Conservation (phyloP, 768 basidiomycete genomes). For the Boletus rubroflammeus region DNA sequence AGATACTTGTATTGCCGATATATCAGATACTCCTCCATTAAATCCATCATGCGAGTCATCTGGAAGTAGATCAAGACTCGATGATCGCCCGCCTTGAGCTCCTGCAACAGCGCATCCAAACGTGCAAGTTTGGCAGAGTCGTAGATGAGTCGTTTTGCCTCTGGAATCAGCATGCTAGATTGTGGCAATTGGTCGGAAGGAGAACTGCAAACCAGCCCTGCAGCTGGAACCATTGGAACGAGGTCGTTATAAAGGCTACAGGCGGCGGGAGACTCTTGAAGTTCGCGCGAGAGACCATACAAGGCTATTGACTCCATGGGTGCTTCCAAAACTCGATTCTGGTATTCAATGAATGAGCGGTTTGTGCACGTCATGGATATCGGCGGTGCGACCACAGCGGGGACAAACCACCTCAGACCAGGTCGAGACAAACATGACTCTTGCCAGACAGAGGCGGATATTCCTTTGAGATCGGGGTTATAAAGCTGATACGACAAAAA, state of each 20-base stretch:
- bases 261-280: constrained; percentile 56
- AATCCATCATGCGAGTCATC: constrained; percentile 99
- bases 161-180: constrained; percentile 88
- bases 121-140: constrained; percentile 96
- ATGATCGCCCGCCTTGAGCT: constrained; percentile 90
- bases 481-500: constrained; percentile 33
- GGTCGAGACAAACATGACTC: constrained; percentile 80
- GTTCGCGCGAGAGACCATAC: constrained; percentile 75
- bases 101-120: constrained; percentile 83
- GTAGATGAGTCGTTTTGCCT: constrained; percentile 90
- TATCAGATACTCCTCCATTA: constrained; percentile 98
- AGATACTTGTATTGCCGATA: constrained; percentile 96
- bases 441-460: constrained; percentile 60
- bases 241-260: constrained; percentile 44
- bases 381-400: constrained; percentile 82
- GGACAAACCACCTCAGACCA: constrained; percentile 79
- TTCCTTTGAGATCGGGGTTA: constrained; percentile 50
- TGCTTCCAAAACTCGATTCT: constrained; percentile 56
- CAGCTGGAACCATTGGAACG: constrained; percentile 58
- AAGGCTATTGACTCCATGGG: constrained; percentile 73
- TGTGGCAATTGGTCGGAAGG: constrained; percentile 71
- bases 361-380: constrained; percentile 70
- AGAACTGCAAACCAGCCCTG: constrained; percentile 67
- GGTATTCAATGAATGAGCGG: constrained; percentile 74
- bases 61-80: constrained; percentile 97